Evolutionary conservation across 2,329 filamentous ascomycete genomes (phyloP).

Genomic region (Orbilia oligospora): DNA sequence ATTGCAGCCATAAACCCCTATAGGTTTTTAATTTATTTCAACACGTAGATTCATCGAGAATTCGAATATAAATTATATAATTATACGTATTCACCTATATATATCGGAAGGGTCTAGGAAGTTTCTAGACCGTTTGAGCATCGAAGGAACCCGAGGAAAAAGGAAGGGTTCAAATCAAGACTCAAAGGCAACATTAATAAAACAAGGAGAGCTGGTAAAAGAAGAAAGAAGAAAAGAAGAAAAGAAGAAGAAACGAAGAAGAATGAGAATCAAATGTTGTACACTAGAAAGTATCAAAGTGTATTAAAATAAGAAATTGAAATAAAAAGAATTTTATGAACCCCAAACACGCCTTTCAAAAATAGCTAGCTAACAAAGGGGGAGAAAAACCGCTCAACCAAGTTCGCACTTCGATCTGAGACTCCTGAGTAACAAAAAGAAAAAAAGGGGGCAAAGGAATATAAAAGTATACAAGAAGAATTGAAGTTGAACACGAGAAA

Average conservation of each 20-base stretch:
- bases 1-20: too few relatives aligned
- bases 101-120: neutral
- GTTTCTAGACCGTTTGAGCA: neutral
- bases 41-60: neutral
- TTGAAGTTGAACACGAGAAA: conserved; percentile 2
- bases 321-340: conserved; percentile 27
- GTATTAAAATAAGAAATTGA: neutral
- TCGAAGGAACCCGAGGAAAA: neutral
- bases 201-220: neutral
- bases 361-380: conserved; percentile 1
- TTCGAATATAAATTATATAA: neutral
- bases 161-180: neutral
- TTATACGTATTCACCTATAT: neutral
- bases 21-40: too few relatives aligned
- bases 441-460: neutral
- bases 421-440: conserved; percentile 1
- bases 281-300: conserved; percentile 18
- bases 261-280: conserved; percentile 34
- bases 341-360: conserved; percentile 29
- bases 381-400: conserved; percentile 8
- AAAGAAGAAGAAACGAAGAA: conserved; percentile 27
- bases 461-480: conserved; percentile 29
- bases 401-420: conserved; percentile 17
- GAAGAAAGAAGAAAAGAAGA: conserved; percentile 23
- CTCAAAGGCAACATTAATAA: neutral